Base-by-base conservation (phyloP, 2,329 filamentous ascomycete genomes). In the Trichoderma sp. region DNA sequence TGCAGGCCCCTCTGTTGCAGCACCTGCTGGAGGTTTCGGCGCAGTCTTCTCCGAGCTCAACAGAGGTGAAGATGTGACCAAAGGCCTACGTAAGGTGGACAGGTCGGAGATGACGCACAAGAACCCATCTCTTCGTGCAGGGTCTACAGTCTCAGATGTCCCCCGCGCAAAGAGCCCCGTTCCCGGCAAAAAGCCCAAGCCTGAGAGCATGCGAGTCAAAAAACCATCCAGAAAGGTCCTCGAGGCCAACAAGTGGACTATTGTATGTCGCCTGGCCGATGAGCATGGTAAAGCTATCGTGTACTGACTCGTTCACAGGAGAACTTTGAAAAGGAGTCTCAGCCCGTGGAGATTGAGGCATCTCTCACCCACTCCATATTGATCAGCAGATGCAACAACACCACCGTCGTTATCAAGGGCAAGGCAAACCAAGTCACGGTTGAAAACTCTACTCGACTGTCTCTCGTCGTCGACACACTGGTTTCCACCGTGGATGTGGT, bases 101-200 rank as follows among this genome's bases (percentile, higher is more conserved):
- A 91, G 90, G 76, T 95, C 92, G 64, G 86, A 98, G 79, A 97
- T 97, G 94, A 99, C 95, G 69, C 95, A 99, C 82, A 98, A 98
- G 84, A 99, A 99, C 80, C 95, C 95, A 15, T 88, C 89, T 10
- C 84, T 99, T 68, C 90, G 95, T 70, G 87, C 92, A 27, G 84
- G 84, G 69, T 91, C 92, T 13, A 86, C 87, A 2, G 92, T 94
- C 3, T 84, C 91, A 32, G 86, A 85, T 48, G 84, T 84, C 7
- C 76, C 82, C 27, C 86, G 92, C 58, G 89, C 87, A 67, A 97
- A 95, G 85, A 96, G 92, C 71, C 94, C 93, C 2, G 91, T 92
- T 19, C 95, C 95, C 1, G 91, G 89, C 72, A 94, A 93, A 80
- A 94, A 93, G 80, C 90, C 91, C 63, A 94, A 94, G 82, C 92